phyloP scores from a whole-genome alignment of 2,329 filamentous ascomycete species.

The Lachnellula arida region DNA sequence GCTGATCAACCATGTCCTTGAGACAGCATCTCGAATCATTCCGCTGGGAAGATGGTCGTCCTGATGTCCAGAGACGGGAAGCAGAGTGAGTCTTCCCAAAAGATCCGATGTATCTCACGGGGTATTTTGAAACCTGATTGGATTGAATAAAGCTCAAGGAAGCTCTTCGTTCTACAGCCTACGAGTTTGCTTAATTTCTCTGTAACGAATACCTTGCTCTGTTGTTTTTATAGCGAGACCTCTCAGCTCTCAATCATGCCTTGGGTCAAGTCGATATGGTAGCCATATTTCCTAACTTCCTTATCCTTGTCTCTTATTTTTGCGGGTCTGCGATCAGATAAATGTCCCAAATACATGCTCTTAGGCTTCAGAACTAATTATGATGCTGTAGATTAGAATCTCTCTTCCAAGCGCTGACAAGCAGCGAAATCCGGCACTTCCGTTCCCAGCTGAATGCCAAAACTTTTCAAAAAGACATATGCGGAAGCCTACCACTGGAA shows the following conservation, averaged over 20 bases:
- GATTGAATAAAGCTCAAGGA: too few relatives aligned
- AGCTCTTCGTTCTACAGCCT: too few relatives aligned
- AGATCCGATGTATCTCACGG: too few relatives aligned
- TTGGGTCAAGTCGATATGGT: too few relatives aligned
- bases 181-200: too few relatives aligned
- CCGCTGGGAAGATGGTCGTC: slow-evolving; percentile 8
- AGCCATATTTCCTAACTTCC: too few relatives aligned
- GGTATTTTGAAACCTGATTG: too few relatives aligned
- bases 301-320: too few relatives aligned
- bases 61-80: slow-evolving; percentile 13
- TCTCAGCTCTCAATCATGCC: too few relatives aligned
- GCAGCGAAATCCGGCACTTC: slow-evolving; percentile 16
- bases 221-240: too few relatives aligned
- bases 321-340: too few relatives aligned
- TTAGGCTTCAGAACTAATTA: neutral
- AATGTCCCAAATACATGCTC: neutral
- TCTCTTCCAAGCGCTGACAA: slow-evolving; percentile 12
- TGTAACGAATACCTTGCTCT: too few relatives aligned
- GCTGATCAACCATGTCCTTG: neutral
- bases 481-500: slow-evolving; percentile 18
- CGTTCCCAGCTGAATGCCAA: slow-evolving; percentile 12
- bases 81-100: slow-evolving; percentile 14
- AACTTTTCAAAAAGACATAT: slow-evolving; percentile 13
- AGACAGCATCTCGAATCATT: slow-evolving; percentile 11
- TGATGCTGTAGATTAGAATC: slow-evolving; percentile 14